Base-by-base conservation (phyloP, 1,284 basidiomycete species). In the Flammula alnicola region DNA sequence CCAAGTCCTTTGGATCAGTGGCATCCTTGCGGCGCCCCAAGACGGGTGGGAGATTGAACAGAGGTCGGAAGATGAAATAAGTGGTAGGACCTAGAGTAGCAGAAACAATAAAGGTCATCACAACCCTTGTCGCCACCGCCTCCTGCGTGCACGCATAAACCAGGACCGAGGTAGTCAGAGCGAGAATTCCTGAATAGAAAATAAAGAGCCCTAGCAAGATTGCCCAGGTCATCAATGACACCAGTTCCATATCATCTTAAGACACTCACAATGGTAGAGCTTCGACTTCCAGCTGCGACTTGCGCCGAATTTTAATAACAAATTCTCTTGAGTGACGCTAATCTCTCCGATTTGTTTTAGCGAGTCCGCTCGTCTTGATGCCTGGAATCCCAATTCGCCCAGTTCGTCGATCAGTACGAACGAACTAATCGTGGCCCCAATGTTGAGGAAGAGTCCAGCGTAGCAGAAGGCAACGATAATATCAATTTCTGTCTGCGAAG, bases 321-420 rank as follows among this genome's bases (percentile, higher is more conserved):
- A 40, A n/a, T 26, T n/a, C 1, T 23, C 36, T 39, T 42, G 44
- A 12, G n/a, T 8, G 3, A 30, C 31, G 12, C 16, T n/a, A 0
- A 14, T 39, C 3, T 8, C 11, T 5, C 25, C 20, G 22, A 30
- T 30, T 41, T 9, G 5, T 38, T 10, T 7, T 17, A 14, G 11
- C 19, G 10, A n/a, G 16, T 17, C 2, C 30, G 5, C 1, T 12
- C 14, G 26, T 16, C 20, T 42, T 32, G 47, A 38, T 6, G 56
- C 33, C 17, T 41, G 30, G 37, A 45, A 51, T 1, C 38, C 50
- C 7, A 59, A 27, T 25, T 56, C 55, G 1, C 54, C 57, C 2
- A 59, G 47, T 11, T 50, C 48, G 20, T 59, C 57, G 1, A 54
- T 59, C 19, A 59, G 45, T 6, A 57, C 33, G 26, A 59, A 59